phyloP scores from a whole-genome alignment of 177 flowering plant species.

The Vitis hybrid region DNA sequence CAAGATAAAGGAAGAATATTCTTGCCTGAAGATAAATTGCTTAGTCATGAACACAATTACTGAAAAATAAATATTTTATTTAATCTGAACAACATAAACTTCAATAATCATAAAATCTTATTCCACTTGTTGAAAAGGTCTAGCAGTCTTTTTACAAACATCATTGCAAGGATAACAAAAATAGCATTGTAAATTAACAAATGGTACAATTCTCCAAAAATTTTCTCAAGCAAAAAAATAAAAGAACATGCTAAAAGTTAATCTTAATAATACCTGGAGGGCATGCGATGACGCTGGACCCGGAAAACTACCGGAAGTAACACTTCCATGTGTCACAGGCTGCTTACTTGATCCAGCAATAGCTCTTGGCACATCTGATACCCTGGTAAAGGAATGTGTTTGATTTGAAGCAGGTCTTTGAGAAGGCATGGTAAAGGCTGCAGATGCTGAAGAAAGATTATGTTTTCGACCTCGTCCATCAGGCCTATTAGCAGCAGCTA shows the following conservation, averaged over 20 bases:
- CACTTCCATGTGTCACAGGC: constrained; percentile 25
- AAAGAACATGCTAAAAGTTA: not conserved
- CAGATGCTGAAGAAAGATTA: constrained; percentile 34
- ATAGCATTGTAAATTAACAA: too few species aligned
- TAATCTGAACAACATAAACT: too few species aligned
- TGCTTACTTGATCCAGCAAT: constrained; percentile 39
- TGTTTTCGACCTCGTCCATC: constrained; percentile 39
- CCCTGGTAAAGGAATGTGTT: constrained; percentile 26
- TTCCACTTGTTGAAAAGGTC: too few species aligned
- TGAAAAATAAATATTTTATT: too few species aligned
- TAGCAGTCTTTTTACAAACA: too few species aligned
- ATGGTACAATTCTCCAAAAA: too few species aligned
- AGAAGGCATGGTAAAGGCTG: constrained; percentile 21
- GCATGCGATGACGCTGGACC: constrained; percentile 34
- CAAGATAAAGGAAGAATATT: too few species aligned
- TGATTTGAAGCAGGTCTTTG: constrained; percentile 31
- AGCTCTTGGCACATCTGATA: constrained; percentile 36
- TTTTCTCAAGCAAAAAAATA: not conserved
- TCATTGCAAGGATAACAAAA: too few species aligned
- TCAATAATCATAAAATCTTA: too few species aligned
- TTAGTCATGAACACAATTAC: too few species aligned
- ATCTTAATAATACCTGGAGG: constrained; percentile 36
- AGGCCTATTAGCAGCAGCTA: constrained; percentile 31
- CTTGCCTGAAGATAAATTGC: too few species aligned
- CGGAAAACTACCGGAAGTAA: constrained; percentile 26